Base-by-base conservation (phyloP, 2,329 filamentous ascomycete genomes). In the Diaporthe caulivora region DNA sequence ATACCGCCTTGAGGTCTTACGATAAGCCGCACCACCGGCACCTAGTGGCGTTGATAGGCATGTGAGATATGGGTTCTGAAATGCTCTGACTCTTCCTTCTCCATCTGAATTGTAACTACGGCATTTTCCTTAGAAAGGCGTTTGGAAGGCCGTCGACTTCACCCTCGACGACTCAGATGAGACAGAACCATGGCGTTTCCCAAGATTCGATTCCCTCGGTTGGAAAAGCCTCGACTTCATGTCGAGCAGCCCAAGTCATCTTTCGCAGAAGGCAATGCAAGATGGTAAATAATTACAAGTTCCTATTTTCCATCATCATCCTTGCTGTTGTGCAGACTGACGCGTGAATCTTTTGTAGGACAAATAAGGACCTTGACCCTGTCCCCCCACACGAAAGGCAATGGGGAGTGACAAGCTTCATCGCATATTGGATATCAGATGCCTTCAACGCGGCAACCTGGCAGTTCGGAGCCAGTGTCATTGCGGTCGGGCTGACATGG, bases 341-440 rank as follows among this genome's bases (percentile, higher is more conserved):
- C 11, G 17, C 51, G 9, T 37, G 2, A 24, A 53, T 40, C 7
- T 10, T 40, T 2, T 2, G 2, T 26, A 67, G 69, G 76, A 77
- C 78, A n/a, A 80, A 80, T 65, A 71, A 62, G 11, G 79, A 80
- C 69, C 79, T 80, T 76, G 83, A 84, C 71, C 82, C 82, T 26
- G 83, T 81, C 6, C 82, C 82, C 1, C 67, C 76, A 4, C 76
- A 81, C 57, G 80, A 83, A 34, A 82, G 82, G 73, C 85, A 81
- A 26, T 85, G 82, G 82, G 77, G 78, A 24, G 79, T 79, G 31
- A 82, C 80, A 77, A 82, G 77, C 34, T 82, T 83, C 42, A 70
- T 82, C 64, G 80, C 79, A 5, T 83, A 83, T 74, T 83, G 82
- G 82, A 80, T 80, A 29, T 82, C 78, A 42, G 82, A 83, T 65